Conservation (phyloP, 192 early-diverging fungal genomes). For the Coemansia sp. region DNA sequence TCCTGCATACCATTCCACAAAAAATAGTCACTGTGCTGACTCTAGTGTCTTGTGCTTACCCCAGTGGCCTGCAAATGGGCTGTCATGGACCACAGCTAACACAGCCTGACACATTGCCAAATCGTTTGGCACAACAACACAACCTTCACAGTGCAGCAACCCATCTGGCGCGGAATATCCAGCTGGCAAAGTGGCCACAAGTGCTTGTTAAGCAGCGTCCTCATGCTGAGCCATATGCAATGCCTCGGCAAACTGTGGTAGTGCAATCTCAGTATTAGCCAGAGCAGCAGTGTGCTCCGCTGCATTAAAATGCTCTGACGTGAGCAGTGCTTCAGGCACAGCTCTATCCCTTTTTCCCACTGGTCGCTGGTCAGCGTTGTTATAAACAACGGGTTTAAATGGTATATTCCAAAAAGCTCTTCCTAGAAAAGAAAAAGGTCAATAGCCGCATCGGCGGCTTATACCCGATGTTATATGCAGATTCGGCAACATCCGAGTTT, state of each 20-base stretch:
- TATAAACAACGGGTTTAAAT: too few species aligned
- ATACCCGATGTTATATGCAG: too few species aligned
- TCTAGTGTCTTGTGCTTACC: not conserved
- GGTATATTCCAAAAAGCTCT: too few species aligned
- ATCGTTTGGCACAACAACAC: not conserved
- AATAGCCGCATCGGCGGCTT: too few species aligned
- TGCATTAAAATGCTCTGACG: too few species aligned
- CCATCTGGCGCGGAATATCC: not conserved
- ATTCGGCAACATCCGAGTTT: too few species aligned
- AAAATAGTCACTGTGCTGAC: not conserved
- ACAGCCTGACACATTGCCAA: not conserved
- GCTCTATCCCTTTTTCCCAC: not conserved
- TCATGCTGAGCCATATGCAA: not conserved
- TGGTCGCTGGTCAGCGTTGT: not conserved
- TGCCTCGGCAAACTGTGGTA: not conserved
- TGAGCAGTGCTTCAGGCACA: not conserved
- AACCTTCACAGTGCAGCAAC: not conserved
- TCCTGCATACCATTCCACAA: not conserved
- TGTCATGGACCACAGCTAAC: not conserved
- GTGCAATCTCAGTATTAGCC: not conserved
- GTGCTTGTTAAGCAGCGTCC: not conserved
- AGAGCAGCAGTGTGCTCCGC: too few species aligned
- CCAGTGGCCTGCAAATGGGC: conserved; percentile 5
- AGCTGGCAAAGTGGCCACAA: not conserved
- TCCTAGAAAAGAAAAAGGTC: too few species aligned